These are phyloP conservation scores for Blastomyces emzantsi DNA, from an alignment of 2,329 filamentous ascomycete genomes.

Conservation along the genomic window DNA sequence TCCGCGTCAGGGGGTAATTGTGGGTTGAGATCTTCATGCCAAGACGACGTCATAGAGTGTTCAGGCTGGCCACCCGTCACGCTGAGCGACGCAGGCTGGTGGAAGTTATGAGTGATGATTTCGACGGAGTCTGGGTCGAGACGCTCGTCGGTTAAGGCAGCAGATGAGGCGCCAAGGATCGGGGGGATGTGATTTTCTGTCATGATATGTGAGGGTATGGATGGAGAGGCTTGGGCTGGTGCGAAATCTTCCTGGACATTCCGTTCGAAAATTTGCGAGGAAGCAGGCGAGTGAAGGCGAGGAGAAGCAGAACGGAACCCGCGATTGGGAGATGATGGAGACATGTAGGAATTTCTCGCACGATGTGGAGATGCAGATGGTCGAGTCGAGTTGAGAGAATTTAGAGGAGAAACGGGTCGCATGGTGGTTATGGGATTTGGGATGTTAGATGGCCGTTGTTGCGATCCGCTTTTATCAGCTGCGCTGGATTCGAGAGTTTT, in stretches of 20 bases:
- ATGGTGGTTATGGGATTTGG: conserved; percentile 26
- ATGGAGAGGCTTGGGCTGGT: conserved; percentile 62
- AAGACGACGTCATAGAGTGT: conserved; percentile 28
- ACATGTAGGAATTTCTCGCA: conserved; percentile 26
- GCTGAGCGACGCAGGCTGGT: conserved; percentile 66
- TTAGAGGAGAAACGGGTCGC: conserved; percentile 23
- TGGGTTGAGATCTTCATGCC: conserved; percentile 47
- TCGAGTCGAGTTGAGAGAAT: conserved; percentile 38
- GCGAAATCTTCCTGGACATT: conserved; percentile 74
- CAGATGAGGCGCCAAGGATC: conserved; percentile 80
- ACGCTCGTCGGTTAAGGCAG: conserved; percentile 79
- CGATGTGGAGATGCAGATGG: conserved; percentile 35
- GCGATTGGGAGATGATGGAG: conserved; percentile 57
- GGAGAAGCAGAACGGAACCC: conserved; percentile 61
- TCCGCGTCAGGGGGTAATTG: conserved; percentile 47
- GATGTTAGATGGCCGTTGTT: conserved; percentile 15
- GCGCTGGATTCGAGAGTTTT: background rate
- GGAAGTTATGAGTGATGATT: conserved; percentile 77
- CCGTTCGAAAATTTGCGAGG: conserved; percentile 77
- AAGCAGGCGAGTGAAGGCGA: conserved; percentile 66
- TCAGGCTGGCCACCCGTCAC: conserved; percentile 45
- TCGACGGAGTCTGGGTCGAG: conserved; percentile 84
- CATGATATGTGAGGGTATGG: conserved; percentile 88
- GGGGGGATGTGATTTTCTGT: conserved; percentile 92
- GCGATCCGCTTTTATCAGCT: background rate